These are phyloP conservation scores for Inga oerstediana DNA, from an alignment of 306 rosid genomes.

Conservation along the genomic window DNA sequence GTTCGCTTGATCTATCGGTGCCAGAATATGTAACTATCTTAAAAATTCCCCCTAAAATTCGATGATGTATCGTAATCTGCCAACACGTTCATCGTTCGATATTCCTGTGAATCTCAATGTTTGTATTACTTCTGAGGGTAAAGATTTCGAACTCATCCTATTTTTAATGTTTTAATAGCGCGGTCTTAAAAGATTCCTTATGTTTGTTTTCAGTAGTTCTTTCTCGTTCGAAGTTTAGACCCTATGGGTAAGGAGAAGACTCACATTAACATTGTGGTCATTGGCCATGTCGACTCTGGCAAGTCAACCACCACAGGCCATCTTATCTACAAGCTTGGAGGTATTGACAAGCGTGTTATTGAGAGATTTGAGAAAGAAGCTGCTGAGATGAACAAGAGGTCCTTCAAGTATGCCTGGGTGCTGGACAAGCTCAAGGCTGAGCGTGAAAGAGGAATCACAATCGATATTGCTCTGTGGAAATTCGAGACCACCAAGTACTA, in stretches of 20 bases:
- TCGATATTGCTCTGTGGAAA: constrained; percentile 93
- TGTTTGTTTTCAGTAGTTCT: not conserved
- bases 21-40: not conserved
- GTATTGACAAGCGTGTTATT: constrained; percentile 95
- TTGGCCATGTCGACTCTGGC: constrained; percentile 95
- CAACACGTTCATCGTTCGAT: not conserved
- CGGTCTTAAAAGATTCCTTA: not conserved
- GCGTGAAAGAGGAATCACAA: constrained; percentile 94
- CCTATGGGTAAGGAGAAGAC: constrained; percentile 82
- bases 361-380: constrained; percentile 96
- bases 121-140: not conserved
- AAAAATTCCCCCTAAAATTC: not conserved
- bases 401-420: constrained; percentile 98
- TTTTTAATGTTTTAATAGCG: not conserved
- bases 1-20: not conserved
- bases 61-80: not conserved
- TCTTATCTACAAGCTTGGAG: constrained; percentile 92
- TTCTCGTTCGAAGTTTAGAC: constrained; percentile 4
- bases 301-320: constrained; percentile 93
- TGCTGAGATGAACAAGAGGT: constrained; percentile 95
- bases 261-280: constrained; percentile 93
- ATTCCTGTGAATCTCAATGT: not conserved
- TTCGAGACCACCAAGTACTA: constrained; percentile 89
- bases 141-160: not conserved
- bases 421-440: constrained; percentile 96